These are phyloP conservation scores for Pouteria glomerata DNA, from an alignment of 148 eudicot species.

Conservation along the genomic window DNA sequence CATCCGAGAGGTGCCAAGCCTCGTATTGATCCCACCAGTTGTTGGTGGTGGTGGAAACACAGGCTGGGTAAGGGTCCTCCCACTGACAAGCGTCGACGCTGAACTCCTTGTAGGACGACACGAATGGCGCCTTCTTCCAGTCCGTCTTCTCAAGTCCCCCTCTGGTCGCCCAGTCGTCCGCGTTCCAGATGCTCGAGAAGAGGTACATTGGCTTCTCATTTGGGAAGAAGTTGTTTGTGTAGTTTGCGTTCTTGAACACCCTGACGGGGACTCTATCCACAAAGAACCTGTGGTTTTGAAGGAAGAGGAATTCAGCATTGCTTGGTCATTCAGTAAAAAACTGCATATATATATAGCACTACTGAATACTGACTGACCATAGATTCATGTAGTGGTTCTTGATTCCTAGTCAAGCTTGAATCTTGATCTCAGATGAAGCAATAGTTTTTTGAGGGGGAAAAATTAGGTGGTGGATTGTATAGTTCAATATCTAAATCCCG, in stretches of 20 bases:
- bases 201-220: conserved; percentile 88
- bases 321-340: too few relatives aligned
- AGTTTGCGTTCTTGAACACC: conserved; percentile 75
- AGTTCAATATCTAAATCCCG: too few relatives aligned
- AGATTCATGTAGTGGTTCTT: not conserved
- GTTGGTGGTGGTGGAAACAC: conserved; percentile 77
- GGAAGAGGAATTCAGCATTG: too few relatives aligned
- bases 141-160: conserved; percentile 89
- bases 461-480: too few relatives aligned
- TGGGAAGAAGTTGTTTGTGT: conserved; percentile 84
- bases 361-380: too few relatives aligned
- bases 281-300: conserved; percentile 56
- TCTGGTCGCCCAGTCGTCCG: conserved; percentile 93
- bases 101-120: conserved; percentile 85
- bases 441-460: too few relatives aligned
- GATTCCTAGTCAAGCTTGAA: not conserved
- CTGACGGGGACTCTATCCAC: conserved; percentile 76
- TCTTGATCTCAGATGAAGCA: not conserved
- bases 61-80: conserved; percentile 85
- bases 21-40: conserved; percentile 92
- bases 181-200: conserved; percentile 97
- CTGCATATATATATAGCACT: too few relatives aligned
- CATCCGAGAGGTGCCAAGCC: conserved; percentile 69
- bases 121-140: conserved; percentile 86
- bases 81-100: conserved; percentile 85